Base-by-base conservation (phyloP, 148 eudicot genomes). In the Amaranthus hypochondriacus region DNA sequence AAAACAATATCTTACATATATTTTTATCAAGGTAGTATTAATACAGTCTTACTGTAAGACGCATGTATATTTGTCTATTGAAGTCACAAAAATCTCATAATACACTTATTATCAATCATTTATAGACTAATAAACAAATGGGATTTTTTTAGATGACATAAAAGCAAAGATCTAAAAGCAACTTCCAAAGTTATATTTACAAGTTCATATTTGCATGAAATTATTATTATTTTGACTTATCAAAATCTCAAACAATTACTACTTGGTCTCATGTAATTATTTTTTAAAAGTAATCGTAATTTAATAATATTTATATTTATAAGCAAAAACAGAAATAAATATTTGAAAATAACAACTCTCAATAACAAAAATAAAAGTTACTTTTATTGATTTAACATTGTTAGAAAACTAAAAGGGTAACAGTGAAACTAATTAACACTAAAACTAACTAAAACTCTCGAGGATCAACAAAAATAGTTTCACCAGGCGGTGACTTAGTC, bases 401-500 rank as follows among this genome's bases (percentile, higher is more conserved):
- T 57, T 71, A 57, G 44, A 71, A 51, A 13, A 43, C n/a, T 46
- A 7, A 14, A 60, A 0, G 13, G 2, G 5, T 2, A 44, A 28
- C 39, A 28, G 1, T 28, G 39, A 46, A 42, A 56, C 43, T 63
- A 47, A 44, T 4, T 58, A 47, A n/a, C 47, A 42, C 9, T 51
- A 42, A 47, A 3, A 53, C 7, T 53, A 28, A 53, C 67, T 79
- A 95, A 68, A 95, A 80, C 72, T 95, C 99, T 48, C 99, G 84
- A 1, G 99, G 99, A 79, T 95, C 99, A 56, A 95, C 94, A 72
- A 95, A 95, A 66, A 95, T 87, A 6, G 97, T 88, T 47, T 65
- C 11, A 7, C 81, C 93, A 47, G 92, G 92, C 5, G 81, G 84
- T 47, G 97, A 90, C 67, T 90, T 95, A 0, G 92, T 92, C 97